Percentiles rank a stretch among this genome's conserved stretches.
Evolutionary conservation across 1,284 basidiomycete genomes (phyloP).

Genomic region (Gastroboletus turbinatus): DNA sequence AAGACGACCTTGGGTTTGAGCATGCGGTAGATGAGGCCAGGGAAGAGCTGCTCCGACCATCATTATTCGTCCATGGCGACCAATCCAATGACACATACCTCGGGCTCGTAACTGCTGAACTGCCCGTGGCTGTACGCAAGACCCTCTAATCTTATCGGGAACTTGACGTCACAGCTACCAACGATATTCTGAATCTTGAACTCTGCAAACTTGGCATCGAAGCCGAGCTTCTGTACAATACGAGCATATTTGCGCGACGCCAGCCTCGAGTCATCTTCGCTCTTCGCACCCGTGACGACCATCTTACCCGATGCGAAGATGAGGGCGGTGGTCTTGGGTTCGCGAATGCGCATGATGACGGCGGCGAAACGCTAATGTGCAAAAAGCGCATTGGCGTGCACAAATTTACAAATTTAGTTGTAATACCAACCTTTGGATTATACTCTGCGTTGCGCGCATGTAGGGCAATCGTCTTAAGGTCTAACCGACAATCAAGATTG

Average conservation of each 20-base stretch:
- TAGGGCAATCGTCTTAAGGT: conserved; percentile 97
- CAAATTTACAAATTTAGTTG: conserved; percentile 39
- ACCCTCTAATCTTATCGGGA: conserved; percentile 98
- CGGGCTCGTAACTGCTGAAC: conserved; percentile 97
- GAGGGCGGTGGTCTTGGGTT: conserved; percentile 98
- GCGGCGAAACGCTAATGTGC: conserved; percentile 95
- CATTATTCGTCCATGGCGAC: not conserved
- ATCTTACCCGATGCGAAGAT: conserved; percentile 99
- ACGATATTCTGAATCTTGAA: conserved; percentile 99
- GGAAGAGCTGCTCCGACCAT: conserved; percentile 75
- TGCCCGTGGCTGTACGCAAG: conserved; percentile 98
- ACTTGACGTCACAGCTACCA: conserved; percentile 98
- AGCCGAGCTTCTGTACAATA: conserved; percentile 99
- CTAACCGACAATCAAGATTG: conserved; percentile 95
- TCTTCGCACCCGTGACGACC: conserved; percentile 99
- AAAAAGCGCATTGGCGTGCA: conserved; percentile 60
- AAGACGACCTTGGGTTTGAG: conserved; percentile 99
- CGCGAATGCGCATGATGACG: conserved; percentile 99
- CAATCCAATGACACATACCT: conserved; percentile 55
- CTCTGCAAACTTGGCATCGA: conserved; percentile 99
- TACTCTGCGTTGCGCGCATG: conserved; percentile 99
- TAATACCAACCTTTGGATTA: conserved; percentile 94
- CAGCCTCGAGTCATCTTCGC: conserved; percentile 95
- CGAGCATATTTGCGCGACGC: conserved; percentile 99
- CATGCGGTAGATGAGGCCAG: conserved; percentile 99